Base-by-base conservation (phyloP, 371 early-diverging fungal genomes). In the Phascolomyces articulosus region DNA sequence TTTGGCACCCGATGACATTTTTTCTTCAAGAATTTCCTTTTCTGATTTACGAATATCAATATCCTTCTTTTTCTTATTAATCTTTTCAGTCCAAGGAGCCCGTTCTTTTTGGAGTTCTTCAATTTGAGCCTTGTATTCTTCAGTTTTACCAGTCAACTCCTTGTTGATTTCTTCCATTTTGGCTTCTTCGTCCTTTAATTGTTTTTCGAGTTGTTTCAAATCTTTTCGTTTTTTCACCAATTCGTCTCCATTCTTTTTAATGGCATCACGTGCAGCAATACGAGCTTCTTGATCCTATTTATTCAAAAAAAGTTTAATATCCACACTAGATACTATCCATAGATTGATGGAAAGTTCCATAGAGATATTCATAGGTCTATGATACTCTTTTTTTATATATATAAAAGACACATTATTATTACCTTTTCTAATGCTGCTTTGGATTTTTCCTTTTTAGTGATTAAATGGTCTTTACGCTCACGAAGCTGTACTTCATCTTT, bases 31-130 rank as follows among this genome's bases (percentile, higher is more conserved):
- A 28, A 95, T 75, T 27, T 87, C 80, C 20, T 87, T 75, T 77
- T 96, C 97, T 0, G 96, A 91, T 64, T 85, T 77, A 4, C 90
- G 88, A 58, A 96, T 86, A 58, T 95, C 91, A 47, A 94, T 85
- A 26, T 75, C 74, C 44, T 89, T 85, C 75, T 93, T 88, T 63
- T 87, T 87, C 28, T 72, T 82, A 61, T 85, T 86, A 64, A 95
- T 89, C 73, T 90, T 90, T 64, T 90, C 92, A 24, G 82, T 82
- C 93, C 93, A 93, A 15, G 96, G 96, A 16, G 89, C 91, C n/a
- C 94, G 78, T 59, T 91, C 85, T 40, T 83, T 85, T 69, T 95
- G 90, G 62, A 91, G 89, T 23, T 80, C 83, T 67, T 92, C 92
- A 23, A 95, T 91, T 60, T 93, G 78, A 40, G 80, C 78, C 26